Percentiles rank a stretch among this genome's conserved stretches.
phyloP scores from a whole-genome alignment of 2,329 filamentous ascomycete genomes.

The Xylogone sp. region DNA sequence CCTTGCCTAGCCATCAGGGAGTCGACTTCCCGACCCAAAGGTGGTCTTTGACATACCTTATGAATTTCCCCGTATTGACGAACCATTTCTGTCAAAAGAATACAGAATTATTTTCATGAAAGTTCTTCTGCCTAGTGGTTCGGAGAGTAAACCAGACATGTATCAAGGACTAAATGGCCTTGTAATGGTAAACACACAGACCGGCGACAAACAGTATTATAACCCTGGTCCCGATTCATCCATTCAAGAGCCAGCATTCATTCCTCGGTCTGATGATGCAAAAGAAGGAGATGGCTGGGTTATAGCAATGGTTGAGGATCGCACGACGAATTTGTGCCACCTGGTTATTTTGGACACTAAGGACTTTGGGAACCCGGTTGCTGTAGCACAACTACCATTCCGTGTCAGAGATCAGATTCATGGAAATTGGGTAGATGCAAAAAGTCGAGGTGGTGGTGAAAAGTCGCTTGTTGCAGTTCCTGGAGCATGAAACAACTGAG shows the following conservation, averaged over 20 bases:
- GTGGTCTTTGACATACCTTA: conserved; percentile 33
- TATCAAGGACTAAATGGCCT: background rate
- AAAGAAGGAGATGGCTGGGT: background rate
- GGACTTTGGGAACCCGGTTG: background rate
- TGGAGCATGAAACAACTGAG: no score
- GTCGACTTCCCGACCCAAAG: conserved; percentile 20
- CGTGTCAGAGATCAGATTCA: background rate
- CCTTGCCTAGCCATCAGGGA: conserved; percentile 19
- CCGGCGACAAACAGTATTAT: background rate
- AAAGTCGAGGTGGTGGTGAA: no score
- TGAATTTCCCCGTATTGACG: conserved; percentile 42
- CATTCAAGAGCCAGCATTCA: background rate
- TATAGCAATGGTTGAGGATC: background rate
- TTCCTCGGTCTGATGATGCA: background rate
- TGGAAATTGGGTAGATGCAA: background rate
- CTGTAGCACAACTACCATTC: background rate
- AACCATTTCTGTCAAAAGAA: conserved; percentile 34
- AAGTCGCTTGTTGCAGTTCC: no score
- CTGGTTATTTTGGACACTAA: background rate
- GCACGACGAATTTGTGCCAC: background rate
- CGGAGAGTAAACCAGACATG: no score
- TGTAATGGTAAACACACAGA: background rate
- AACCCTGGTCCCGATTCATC: background rate
- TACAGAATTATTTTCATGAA: conserved; percentile 38
- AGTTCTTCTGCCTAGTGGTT: conserved; percentile 25